phyloP scores from a whole-genome alignment of 1,284 basidiomycete species.

The Trichosporon sp. region DNA sequence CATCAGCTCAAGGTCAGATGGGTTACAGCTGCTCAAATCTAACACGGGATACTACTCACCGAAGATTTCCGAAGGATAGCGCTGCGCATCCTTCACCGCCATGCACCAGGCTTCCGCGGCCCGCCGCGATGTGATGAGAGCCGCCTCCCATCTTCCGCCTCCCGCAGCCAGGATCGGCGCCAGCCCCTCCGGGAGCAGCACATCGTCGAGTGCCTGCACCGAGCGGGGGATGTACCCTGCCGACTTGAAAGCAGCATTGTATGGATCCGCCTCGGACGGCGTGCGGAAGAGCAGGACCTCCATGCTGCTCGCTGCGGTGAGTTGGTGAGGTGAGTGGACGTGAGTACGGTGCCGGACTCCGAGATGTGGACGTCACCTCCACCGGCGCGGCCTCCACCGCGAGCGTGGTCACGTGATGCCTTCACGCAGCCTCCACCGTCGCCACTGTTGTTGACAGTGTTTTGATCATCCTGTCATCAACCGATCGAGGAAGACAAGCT shows the following conservation, averaged over 20 bases:
- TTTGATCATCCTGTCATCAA: not conserved
- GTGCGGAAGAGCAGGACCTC: constrained; percentile 41
- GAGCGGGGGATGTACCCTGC: constrained; percentile 23
- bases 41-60: not conserved
- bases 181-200: constrained; percentile 30
- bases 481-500: not conserved
- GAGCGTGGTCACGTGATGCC: not conserved
- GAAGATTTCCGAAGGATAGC: not conserved
- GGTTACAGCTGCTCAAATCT: not conserved
- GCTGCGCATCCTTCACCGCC: constrained; percentile 27
- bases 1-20: not conserved
- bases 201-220: constrained; percentile 39
- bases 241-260: constrained; percentile 24
- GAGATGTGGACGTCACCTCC: constrained; percentile 5
- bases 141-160: constrained; percentile 38
- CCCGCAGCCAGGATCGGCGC: constrained; percentile 24
- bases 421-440: not conserved
- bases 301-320: constrained; percentile 12
- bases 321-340: constrained; percentile 4
- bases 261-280: constrained; percentile 34
- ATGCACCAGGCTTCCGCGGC: constrained; percentile 45
- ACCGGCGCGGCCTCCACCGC: not conserved
- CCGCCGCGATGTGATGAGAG: constrained; percentile 42
- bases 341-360: not conserved
- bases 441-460: not conserved